These are phyloP conservation scores for Lachnellula subtilissima DNA, from an alignment of 2,329 filamentous ascomycete species.

Conservation along the genomic window DNA sequence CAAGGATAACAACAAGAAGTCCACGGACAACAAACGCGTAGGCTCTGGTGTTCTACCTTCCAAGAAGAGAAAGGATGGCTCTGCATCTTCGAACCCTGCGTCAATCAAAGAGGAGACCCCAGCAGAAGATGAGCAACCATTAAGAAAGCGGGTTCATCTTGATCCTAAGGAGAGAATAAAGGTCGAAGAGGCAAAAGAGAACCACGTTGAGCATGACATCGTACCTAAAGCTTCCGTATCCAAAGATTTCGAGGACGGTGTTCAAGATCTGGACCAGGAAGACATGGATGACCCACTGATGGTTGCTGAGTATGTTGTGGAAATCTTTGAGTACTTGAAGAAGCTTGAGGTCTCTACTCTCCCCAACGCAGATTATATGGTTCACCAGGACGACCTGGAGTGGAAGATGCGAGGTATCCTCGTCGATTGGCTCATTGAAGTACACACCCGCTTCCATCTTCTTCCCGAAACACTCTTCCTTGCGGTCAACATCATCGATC, in stretches of 20 bases:
- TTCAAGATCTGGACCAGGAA: slow-evolving; percentile 73
- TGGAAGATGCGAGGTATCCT: slow-evolving; percentile 99
- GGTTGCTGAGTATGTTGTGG: slow-evolving; percentile 94
- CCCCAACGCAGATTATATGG: slow-evolving; percentile 93
- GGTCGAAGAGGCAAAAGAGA: slow-evolving; percentile 34
- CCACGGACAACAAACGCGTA: slow-evolving; percentile 64
- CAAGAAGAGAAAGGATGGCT: slow-evolving; percentile 65
- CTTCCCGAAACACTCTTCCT: slow-evolving; percentile 95
- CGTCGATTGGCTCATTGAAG: slow-evolving; percentile 96
- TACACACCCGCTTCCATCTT: slow-evolving; percentile 93
- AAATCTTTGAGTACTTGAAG: slow-evolving; percentile 94
- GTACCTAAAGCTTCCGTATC: slow-evolving; percentile 26
- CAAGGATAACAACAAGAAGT: slow-evolving; percentile 64
- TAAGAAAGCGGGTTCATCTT: slow-evolving; percentile 59
- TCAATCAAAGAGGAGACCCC: slow-evolving; percentile 56
- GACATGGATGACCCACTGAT: slow-evolving; percentile 92
- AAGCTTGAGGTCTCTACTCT: slow-evolving; percentile 76
- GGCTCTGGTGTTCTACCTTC: slow-evolving; percentile 64
- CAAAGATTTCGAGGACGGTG: slow-evolving; percentile 34
- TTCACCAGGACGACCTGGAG: slow-evolving; percentile 87
- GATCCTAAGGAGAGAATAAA: slow-evolving; percentile 47
- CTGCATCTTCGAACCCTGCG: slow-evolving; percentile 42
- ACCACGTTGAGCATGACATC: slow-evolving; percentile 30
- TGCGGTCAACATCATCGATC: slow-evolving; percentile 96
- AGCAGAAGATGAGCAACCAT: slow-evolving; percentile 63